Evolutionary conservation across 768 basidiomycete species (phyloP).

Genomic region (Cystobasidium onofrii): DNA sequence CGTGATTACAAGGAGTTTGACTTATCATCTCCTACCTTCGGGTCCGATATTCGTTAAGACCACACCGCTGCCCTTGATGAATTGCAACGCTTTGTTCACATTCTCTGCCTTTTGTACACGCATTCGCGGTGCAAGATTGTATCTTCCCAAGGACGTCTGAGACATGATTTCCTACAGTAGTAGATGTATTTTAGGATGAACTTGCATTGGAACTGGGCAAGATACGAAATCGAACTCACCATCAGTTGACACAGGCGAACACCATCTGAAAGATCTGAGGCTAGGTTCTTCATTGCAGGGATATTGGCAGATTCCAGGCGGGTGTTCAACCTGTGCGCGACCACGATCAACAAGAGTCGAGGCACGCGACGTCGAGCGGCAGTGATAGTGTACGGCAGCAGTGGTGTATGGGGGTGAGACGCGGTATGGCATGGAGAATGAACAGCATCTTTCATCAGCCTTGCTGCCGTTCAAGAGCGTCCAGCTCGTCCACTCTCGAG

Average conservation of each 20-base stretch:
- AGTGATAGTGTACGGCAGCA: neutral
- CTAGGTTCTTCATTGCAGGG: conserved; percentile 79
- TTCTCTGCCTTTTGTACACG: conserved; percentile 97
- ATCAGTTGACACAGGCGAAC: conserved; percentile 90
- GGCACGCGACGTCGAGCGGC: neutral
- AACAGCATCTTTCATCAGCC: neutral
- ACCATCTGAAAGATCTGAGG: conserved; percentile 85
- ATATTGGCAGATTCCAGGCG: conserved; percentile 79
- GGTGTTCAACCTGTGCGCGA: conserved; percentile 71
- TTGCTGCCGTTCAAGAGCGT: neutral
- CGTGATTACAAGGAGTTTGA: neutral
- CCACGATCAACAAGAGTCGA: neutral
- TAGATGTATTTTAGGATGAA: neutral
- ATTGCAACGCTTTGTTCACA: conserved; percentile 90
- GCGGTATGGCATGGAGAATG: neutral
- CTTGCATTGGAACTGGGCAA: neutral
- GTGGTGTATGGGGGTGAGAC: neutral
- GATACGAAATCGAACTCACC: conserved; percentile 49
- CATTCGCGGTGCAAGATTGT: conserved; percentile 81
- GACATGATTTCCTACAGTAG: conserved; percentile 86
- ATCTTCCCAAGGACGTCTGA: conserved; percentile 87
- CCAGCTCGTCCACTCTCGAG: neutral
- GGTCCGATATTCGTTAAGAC: conserved; percentile 96
- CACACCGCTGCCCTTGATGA: conserved; percentile 63
- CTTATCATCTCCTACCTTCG: conserved; percentile 56